A percentile compares a stretch with the other conserved stretches of the same genome.
phyloP scores from a whole-genome alignment of 768 basidiomycete species.

The Mycena sanguinolenta region DNA sequence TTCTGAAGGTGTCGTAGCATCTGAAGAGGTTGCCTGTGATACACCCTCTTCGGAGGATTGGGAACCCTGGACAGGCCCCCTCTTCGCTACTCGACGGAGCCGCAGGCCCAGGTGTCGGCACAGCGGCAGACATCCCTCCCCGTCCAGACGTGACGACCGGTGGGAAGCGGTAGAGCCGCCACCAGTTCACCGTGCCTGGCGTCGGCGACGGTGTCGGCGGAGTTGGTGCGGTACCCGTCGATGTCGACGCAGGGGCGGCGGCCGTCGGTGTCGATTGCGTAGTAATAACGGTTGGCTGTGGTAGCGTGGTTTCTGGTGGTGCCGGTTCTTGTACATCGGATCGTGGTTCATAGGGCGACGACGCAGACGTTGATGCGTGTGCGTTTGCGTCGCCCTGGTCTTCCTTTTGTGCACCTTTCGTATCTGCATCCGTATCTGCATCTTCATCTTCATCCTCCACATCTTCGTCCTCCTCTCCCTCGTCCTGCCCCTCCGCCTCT shows the following conservation, averaged over 20 bases:
- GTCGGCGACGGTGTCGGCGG: neutral
- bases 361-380: constrained; percentile 15
- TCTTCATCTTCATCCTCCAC: constrained; percentile 22
- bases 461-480: constrained; percentile 29
- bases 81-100: constrained; percentile 1
- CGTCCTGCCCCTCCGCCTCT: constrained; percentile 32
- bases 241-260: neutral
- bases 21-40: no score
- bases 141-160: constrained; percentile 55
- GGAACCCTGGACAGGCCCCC: no score
- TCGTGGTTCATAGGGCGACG: no score
- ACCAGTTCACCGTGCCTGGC: constrained; percentile 74
- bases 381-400: no score
- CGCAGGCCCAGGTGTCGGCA: constrained; percentile 18
- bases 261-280: neutral
- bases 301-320: no score
- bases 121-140: neutral
- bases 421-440: constrained; percentile 11
- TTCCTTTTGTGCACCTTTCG: no score
- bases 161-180: constrained; percentile 87
- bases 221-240: neutral
- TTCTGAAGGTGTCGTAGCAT: no score
- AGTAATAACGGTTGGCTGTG: no score
- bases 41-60: no score
- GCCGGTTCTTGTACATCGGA: no score